A percentile compares a stretch with the other conserved stretches of the same genome.
Conservation (phyloP, 2,329 filamentous ascomycete genomes). For the Passalora sequoiae region DNA sequence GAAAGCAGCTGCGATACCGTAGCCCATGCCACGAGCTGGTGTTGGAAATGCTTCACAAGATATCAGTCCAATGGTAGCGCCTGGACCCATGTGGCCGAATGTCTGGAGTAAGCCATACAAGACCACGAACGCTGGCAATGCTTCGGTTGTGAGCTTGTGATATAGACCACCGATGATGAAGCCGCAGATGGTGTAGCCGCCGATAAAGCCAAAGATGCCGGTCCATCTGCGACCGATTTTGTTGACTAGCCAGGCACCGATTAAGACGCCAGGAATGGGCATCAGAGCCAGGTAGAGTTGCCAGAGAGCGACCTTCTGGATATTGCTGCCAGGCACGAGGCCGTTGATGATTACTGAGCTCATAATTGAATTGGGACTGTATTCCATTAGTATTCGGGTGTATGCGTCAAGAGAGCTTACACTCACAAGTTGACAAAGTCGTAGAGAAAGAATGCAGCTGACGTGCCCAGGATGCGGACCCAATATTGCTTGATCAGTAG, state of each 20-base stretch:
- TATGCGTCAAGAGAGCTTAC: conserved; percentile 39
- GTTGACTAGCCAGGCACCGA: conserved; percentile 48
- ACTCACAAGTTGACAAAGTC: conserved; percentile 45
- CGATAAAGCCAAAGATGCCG: conserved; percentile 48
- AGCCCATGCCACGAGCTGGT: conserved; percentile 49
- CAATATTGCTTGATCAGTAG: conserved; percentile 39
- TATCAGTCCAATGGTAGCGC: conserved; percentile 48
- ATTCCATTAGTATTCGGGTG: conserved; percentile 37
- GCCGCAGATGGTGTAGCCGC: conserved; percentile 48
- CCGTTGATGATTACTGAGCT: conserved; percentile 40
- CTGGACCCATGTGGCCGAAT: conserved; percentile 48
- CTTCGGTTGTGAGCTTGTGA: conserved; percentile 41
- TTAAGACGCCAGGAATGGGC: conserved; percentile 47
- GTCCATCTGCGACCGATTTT: conserved; percentile 47
- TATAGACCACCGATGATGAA: conserved; percentile 50
- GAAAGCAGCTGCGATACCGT: conserved; percentile 48
- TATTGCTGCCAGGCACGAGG: conserved; percentile 31
- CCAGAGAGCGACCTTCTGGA: conserved; percentile 45
- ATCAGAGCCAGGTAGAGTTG: conserved; percentile 45
- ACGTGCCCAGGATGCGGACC: conserved; percentile 18
- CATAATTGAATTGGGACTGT: conserved; percentile 44
- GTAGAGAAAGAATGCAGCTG: conserved; percentile 31
- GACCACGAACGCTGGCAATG: conserved; percentile 47
- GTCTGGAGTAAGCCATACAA: conserved; percentile 51
- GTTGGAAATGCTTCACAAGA: conserved; percentile 51